Conservation (phyloP, 2,329 filamentous ascomycete species). For the Zymoseptoria crescenta region DNA sequence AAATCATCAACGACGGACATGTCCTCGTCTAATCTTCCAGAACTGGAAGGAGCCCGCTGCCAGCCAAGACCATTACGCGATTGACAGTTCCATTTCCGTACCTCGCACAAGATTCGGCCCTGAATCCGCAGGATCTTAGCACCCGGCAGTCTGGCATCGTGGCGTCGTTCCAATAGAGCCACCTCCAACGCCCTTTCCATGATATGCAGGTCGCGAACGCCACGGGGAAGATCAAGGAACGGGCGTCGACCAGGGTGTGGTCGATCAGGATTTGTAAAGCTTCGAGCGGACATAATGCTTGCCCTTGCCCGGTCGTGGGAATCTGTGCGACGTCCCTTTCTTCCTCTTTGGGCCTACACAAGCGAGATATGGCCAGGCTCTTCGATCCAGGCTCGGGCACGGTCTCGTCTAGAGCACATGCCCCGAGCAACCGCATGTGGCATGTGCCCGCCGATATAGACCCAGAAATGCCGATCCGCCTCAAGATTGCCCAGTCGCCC, state of each 20-base stretch:
- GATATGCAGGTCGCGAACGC: neutral
- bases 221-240: neutral
- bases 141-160: neutral
- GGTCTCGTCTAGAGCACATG: neutral
- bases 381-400: neutral
- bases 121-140: neutral
- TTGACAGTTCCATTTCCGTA: neutral
- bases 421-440: neutral
- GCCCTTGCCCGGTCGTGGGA: neutral
- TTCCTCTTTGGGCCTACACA: neutral
- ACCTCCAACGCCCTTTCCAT: neutral
- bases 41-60: neutral
- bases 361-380: neutral
- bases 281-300: neutral
- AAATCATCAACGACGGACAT: neutral
- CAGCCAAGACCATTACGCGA: too few species aligned
- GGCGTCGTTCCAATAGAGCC: neutral
- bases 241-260: neutral
- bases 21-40: neutral
- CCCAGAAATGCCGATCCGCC: neutral
- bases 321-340: neutral
- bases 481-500: slow-evolving; percentile 3
- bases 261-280: neutral
- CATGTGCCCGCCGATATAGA: neutral
- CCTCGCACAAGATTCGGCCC: neutral